Evolutionary conservation across 805 yeast species (phyloP).

Genomic region (Yarrowia alimentaria): DNA sequence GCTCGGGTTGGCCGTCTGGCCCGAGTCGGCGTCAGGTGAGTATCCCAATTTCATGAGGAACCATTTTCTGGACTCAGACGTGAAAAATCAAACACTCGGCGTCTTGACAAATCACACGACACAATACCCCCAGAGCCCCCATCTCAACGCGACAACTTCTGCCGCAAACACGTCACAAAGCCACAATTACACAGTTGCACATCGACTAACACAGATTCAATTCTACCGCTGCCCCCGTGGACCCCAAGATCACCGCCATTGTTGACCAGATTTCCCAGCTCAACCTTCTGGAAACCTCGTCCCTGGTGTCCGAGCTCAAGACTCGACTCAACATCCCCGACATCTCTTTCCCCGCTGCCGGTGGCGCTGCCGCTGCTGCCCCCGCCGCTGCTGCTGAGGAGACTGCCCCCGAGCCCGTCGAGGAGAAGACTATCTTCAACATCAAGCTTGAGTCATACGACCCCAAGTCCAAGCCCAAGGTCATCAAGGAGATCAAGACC

Average conservation of each 20-base stretch:
- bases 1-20: conserved; percentile 25
- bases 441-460: conserved; percentile 92
- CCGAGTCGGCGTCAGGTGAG: conserved; percentile 27
- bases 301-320: conserved; percentile 67
- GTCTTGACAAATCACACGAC: too few relatives aligned
- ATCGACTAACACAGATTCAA: conserved; percentile 35
- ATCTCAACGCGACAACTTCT: too few relatives aligned
- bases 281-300: conserved; percentile 91
- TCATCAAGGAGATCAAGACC: conserved; percentile 94
- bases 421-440: conserved; percentile 90
- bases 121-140: too few relatives aligned
- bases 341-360: conserved; percentile 77
- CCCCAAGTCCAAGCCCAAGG: conserved; percentile 92
- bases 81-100: too few relatives aligned
- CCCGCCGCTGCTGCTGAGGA: conserved; percentile 70
- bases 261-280: conserved; percentile 89
- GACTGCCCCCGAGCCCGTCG: conserved; percentile 75
- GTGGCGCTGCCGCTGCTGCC: conserved; percentile 55
- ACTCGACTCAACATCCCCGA: conserved; percentile 89
- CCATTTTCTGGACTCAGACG: too few relatives aligned
- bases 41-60: too few relatives aligned
- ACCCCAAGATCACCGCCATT: conserved; percentile 81
- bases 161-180: too few relatives aligned
- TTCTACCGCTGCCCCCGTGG: conserved; percentile 52
- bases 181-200: too few relatives aligned